These are phyloP conservation scores for Claviceps sp. DNA, from an alignment of 2,329 filamentous ascomycete species.

Conservation along the genomic window DNA sequence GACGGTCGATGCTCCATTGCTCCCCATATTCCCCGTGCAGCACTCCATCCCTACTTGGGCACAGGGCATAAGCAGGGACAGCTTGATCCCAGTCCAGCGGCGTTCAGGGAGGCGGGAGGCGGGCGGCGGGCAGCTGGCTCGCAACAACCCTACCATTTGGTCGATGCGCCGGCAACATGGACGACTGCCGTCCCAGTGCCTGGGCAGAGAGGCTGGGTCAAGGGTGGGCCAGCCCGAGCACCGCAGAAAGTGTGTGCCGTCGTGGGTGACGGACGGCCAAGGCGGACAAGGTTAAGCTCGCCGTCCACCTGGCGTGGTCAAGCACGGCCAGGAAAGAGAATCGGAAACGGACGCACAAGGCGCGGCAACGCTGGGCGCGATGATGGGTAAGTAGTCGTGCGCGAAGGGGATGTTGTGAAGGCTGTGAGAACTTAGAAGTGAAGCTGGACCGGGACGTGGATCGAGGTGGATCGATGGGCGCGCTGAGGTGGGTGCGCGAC, in stretches of 20 bases:
- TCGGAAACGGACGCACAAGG: not conserved
- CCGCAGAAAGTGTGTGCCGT: not conserved
- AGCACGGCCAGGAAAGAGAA: not conserved
- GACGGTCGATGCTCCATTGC: not conserved
- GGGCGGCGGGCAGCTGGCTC: not conserved
- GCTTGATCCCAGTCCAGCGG: not conserved
- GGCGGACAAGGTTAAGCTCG: constrained; percentile 2
- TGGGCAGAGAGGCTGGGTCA: not conserved
- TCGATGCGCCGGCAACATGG: not conserved
- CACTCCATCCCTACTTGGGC: not conserved
- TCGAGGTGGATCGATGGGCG: not conserved
- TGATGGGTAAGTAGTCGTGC: not conserved
- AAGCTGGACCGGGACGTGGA: no score
- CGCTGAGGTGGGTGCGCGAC: constrained; percentile 2
- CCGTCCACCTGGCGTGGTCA: not conserved
- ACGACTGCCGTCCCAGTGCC: not conserved
- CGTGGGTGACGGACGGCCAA: not conserved
- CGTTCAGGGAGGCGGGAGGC: not conserved
- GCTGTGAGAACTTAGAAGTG: no score
- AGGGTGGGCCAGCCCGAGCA: not conserved
- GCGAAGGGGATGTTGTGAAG: no score
- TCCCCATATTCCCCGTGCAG: not conserved
- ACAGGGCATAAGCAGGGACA: not conserved
- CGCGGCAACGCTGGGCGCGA: constrained; percentile 2
- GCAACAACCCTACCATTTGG: constrained; percentile 2